phyloP scores from a whole-genome alignment of 345 rosid genomes.

The Lepidium aucheri region DNA sequence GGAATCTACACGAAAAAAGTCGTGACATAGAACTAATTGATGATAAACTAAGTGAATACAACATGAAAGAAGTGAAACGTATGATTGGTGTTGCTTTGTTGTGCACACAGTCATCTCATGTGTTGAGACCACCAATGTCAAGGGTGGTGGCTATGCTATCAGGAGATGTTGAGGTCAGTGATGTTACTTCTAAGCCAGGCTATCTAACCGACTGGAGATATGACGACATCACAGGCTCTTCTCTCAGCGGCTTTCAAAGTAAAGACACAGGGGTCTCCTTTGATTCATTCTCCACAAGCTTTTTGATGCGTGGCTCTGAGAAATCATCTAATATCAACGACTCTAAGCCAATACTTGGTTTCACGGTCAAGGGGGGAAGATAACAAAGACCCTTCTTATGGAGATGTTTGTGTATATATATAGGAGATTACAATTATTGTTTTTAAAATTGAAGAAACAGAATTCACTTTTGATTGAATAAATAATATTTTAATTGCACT shows the following conservation, averaged over 20 bases:
- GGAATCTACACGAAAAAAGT: constrained; percentile 44
- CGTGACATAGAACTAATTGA: constrained; percentile 38
- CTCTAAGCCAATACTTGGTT: constrained; percentile 10
- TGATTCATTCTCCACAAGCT: background rate
- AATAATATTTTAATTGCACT: background rate
- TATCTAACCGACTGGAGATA: constrained; percentile 54
- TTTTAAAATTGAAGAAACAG: background rate
- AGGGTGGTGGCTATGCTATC: constrained; percentile 58
- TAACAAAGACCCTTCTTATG: background rate
- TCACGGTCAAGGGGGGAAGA: constrained; percentile 8
- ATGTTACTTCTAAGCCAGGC: constrained; percentile 35
- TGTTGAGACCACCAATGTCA: constrained; percentile 53
- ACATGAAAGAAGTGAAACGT: constrained; percentile 39
- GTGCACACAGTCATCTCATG: constrained; percentile 58
- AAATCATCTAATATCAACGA: background rate
- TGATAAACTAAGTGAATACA: constrained; percentile 26
- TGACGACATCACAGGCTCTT: constrained; percentile 29
- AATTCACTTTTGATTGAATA: too few species aligned
- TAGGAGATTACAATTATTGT: background rate
- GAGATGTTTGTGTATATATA: background rate
- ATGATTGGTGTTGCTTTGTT: constrained; percentile 48
- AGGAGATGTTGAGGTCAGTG: constrained; percentile 56
- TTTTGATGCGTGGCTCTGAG: background rate
- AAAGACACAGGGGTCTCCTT: background rate
- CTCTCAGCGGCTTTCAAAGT: constrained; percentile 2